These are phyloP conservation scores for Wilhelminamyces savonicus DNA, from an alignment of 805 yeast genomes.

Conservation along the genomic window DNA sequence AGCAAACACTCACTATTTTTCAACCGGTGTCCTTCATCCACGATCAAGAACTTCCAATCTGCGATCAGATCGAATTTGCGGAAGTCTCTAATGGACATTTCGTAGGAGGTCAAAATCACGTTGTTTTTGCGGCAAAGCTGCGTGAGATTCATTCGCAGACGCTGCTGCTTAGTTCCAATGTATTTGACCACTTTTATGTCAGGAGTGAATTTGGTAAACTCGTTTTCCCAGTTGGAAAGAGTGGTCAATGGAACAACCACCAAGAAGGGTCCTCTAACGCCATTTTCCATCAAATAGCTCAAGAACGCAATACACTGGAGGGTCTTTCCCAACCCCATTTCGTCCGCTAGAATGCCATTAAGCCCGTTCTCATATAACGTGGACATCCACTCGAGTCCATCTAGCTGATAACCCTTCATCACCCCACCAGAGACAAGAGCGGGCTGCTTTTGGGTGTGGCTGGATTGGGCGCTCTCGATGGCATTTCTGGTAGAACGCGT, in stretches of 20 bases:
- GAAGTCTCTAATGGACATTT: constrained; percentile 67
- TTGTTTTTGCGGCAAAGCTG: constrained; percentile 21
- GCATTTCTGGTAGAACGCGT: constrained; percentile 15
- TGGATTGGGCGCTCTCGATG: constrained; percentile 19
- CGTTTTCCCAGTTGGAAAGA: constrained; percentile 77
- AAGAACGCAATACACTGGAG: constrained; percentile 78
- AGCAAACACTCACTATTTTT: constrained; percentile 78
- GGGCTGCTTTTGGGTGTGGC: constrained; percentile 24
- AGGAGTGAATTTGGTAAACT: constrained; percentile 72
- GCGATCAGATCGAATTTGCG: constrained; percentile 38
- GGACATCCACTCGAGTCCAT: constrained; percentile 86
- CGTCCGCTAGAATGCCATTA: constrained; percentile 94
- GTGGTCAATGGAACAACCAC: constrained; percentile 82
- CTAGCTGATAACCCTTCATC: constrained; percentile 79
- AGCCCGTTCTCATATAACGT: constrained; percentile 89
- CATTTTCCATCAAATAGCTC: constrained; percentile 71
- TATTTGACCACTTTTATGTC: constrained; percentile 54
- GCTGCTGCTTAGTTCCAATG: constrained; percentile 54
- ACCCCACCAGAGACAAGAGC: constrained; percentile 37
- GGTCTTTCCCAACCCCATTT: constrained; percentile 96
- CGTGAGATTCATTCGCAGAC: constrained; percentile 37
- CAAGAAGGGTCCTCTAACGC: constrained; percentile 70
- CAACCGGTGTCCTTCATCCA: constrained; percentile 93
- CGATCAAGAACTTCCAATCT: constrained; percentile 78
- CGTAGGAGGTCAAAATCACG: constrained; percentile 77